A percentile compares a stretch with the other conserved stretches of the same genome.
These are phyloP conservation scores for Atalantia buxifolia DNA, from an alignment of 345 rosid species.

Conservation along the genomic window DNA sequence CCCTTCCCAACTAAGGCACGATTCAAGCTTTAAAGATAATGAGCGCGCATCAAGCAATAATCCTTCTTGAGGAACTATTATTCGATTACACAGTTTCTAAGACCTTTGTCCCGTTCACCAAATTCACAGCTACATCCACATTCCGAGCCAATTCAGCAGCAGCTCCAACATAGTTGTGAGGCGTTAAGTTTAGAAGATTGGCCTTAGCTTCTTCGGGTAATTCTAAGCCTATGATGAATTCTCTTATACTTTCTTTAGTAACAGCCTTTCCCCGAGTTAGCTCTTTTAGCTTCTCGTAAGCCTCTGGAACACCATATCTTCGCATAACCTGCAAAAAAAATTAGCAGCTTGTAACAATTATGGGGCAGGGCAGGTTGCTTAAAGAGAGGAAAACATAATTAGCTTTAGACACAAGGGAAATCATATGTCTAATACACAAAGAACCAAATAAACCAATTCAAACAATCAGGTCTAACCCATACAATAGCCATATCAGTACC, in stretches of 20 bases:
- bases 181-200: constrained; percentile 61
- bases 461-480: neutral
- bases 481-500: neutral
- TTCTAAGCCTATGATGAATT: constrained; percentile 65
- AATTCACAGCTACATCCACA: constrained; percentile 39
- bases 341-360: neutral
- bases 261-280: constrained; percentile 89
- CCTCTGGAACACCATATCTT: constrained; percentile 88
- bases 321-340: constrained; percentile 67
- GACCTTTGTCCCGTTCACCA: constrained; percentile 23
- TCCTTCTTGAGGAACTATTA: neutral
- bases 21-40: neutral
- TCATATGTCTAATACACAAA: neutral
- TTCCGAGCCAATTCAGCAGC: constrained; percentile 65
- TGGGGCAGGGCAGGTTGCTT: neutral
- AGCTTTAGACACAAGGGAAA: neutral
- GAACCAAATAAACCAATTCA: neutral
- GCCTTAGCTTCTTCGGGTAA: constrained; percentile 67
- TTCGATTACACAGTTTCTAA: constrained; percentile 13
- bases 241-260: constrained; percentile 63
- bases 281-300: constrained; percentile 91
- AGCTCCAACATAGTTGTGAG: constrained; percentile 75
- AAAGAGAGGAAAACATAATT: neutral
- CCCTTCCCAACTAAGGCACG: neutral
- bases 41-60: neutral